A percentile compares a stretch with the other conserved stretches of the same genome.
These are phyloP conservation scores for Hypoxylon sp. DNA, from an alignment of 2,329 filamentous ascomycete genomes.

Conservation along the genomic window DNA sequence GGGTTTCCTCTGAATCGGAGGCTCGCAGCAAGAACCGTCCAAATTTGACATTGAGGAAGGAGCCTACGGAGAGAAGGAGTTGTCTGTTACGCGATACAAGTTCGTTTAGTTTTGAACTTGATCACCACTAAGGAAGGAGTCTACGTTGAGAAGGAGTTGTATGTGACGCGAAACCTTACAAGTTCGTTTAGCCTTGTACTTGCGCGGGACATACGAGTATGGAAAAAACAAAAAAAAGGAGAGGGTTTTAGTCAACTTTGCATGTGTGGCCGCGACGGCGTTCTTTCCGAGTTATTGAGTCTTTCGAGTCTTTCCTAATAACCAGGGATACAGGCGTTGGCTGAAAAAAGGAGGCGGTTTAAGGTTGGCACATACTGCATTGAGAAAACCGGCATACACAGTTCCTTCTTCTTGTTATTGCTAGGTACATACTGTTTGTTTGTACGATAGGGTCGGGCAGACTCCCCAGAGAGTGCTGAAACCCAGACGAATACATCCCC, in stretches of 20 bases:
- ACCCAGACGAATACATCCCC: constrained; percentile 10
- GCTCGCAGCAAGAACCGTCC: background rate
- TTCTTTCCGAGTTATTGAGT: constrained; percentile 17
- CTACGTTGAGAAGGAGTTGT: background rate
- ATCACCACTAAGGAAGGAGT: background rate
- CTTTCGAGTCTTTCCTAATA: constrained; percentile 9
- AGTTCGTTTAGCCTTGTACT: constrained; percentile 9
- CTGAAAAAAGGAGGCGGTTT: background rate
- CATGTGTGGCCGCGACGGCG: constrained; percentile 26
- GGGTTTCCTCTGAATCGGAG: constrained; percentile 60
- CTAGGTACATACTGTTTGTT: constrained; percentile 17
- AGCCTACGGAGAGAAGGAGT: background rate
- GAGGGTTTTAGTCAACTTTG: constrained; percentile 8
- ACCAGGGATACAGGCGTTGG: background rate
- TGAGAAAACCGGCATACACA: constrained; percentile 13
- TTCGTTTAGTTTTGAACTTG: constrained; percentile 7
- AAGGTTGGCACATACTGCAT: constrained; percentile 6
- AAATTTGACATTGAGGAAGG: background rate
- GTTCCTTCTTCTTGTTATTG: constrained; percentile 25
- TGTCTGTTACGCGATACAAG: constrained; percentile 2
- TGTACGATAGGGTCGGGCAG: constrained; percentile 28
- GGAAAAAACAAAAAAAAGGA: constrained; percentile 10
- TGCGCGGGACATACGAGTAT: constrained; percentile 6
- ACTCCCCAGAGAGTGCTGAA: constrained; percentile 8
- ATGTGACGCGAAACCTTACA: background rate